Evolutionary conservation across 164 flowering plant genomes (phyloP).

Genomic region (Macadamia tetraphylla): DNA sequence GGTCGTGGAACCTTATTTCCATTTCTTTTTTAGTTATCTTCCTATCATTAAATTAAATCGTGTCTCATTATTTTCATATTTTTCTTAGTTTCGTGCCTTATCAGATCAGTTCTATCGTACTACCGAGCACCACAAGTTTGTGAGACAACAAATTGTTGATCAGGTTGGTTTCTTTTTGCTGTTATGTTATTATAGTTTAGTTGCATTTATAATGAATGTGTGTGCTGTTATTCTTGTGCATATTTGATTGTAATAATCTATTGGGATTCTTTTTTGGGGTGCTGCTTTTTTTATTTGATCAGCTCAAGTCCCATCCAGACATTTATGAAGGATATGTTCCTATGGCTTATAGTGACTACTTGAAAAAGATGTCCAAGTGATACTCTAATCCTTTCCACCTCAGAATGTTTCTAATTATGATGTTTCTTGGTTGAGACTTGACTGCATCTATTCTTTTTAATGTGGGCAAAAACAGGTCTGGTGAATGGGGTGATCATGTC

Average conservation of each 20-base stretch:
- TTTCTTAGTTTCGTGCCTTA: conserved; percentile 73
- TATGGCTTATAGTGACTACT: conserved; percentile 70
- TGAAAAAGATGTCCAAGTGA: conserved; percentile 82
- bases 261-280: conserved; percentile 1
- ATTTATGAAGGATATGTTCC: conserved; percentile 86
- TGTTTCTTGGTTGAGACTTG: not conserved
- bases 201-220: not conserved
- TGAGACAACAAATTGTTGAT: conserved; percentile 60
- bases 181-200: not conserved
- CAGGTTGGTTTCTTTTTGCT: conserved; percentile 47
- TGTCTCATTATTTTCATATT: conserved; percentile 11
- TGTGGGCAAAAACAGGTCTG: conserved; percentile 44
- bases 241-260: not conserved
- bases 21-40: no score
- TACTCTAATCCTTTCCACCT: conserved; percentile 5
- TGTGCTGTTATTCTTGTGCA: not conserved
- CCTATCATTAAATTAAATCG: not conserved
- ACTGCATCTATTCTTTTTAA: conserved; percentile 8
- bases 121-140: conserved; percentile 73
- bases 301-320: conserved; percentile 60
- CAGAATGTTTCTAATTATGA: not conserved
- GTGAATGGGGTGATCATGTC: conserved; percentile 98
- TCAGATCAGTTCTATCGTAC: conserved; percentile 92
- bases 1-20: no score
- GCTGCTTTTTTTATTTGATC: conserved; percentile 20